Evolutionary conservation across 139 green algal species (phyloP).

Genomic region (Ulvella scutata): DNA sequence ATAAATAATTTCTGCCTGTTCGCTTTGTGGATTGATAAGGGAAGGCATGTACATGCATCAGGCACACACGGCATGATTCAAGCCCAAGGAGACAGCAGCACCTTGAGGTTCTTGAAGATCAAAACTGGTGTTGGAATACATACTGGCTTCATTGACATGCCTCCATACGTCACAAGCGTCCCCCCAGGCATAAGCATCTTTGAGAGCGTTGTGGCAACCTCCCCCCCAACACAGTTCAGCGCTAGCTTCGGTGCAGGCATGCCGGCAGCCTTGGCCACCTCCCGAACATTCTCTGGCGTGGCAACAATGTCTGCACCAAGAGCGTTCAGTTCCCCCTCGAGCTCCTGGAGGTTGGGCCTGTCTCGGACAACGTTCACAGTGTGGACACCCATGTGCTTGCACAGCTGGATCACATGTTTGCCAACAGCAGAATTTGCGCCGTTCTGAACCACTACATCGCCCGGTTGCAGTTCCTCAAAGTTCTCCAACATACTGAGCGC

Average conservation of each 20-base stretch:
- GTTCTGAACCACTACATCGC: constrained; percentile 84
- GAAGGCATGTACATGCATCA: too few species aligned
- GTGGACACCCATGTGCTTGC: constrained; percentile 38
- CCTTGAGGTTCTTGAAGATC: constrained; percentile 77
- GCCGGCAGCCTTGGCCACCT: constrained; percentile 6
- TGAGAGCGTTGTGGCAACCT: constrained; percentile 22
- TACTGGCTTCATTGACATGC: constrained; percentile 68
- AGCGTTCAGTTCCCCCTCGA: constrained; percentile 27
- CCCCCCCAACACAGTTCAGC: constrained; percentile 65
- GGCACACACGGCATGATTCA: too few species aligned
- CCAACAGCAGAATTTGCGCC: constrained; percentile 69
- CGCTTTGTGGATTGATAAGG: too few species aligned
- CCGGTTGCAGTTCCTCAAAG: constrained; percentile 56
- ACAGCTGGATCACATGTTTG: constrained; percentile 70
- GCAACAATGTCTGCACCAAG: constrained; percentile 51
- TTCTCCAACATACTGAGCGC: constrained; percentile 63
- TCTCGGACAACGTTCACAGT: constrained; percentile 79
- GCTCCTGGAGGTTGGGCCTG: constrained; percentile 25
- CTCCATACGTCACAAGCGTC: constrained; percentile 75
- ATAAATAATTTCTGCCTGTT: too few species aligned
- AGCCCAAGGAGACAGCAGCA: too few species aligned
- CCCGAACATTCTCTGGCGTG: constrained; percentile 22
- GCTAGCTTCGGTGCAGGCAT: constrained; percentile 35
- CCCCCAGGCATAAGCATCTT: constrained; percentile 43
- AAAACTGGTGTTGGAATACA: constrained; percentile 45